Evolutionary conservation across 768 basidiomycete species (phyloP).

Genomic region (Lactarius psammicola): DNA sequence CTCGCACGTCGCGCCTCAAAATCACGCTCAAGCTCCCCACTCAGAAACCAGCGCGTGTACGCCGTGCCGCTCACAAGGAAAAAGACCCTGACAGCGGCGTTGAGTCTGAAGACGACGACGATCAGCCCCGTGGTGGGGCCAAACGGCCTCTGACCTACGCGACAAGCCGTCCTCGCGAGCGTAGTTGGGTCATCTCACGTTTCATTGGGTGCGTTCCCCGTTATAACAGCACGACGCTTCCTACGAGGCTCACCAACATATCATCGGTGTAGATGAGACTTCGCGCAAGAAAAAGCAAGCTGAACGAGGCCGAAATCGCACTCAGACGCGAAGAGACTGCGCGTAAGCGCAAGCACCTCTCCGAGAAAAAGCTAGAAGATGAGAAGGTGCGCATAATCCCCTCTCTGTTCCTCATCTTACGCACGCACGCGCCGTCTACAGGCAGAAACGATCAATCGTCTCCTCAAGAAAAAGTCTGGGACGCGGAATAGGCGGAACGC

Average conservation of each 20-base stretch:
- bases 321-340: constrained; percentile 77
- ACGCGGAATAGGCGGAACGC: constrained; percentile 59
- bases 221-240: background rate
- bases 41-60: constrained; percentile 25
- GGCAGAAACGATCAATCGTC: constrained; percentile 86
- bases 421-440: constrained; percentile 31
- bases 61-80: constrained; percentile 29
- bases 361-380: constrained; percentile 81
- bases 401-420: background rate
- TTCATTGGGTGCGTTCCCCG: constrained; percentile 47
- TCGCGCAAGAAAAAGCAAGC: constrained; percentile 59
- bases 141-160: constrained; percentile 40
- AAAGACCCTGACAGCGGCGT: constrained; percentile 40
- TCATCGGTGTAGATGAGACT: constrained; percentile 32
- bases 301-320: constrained; percentile 72
- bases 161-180: constrained; percentile 71
- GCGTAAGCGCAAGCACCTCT: constrained; percentile 74
- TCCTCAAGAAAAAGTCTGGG: constrained; percentile 81
- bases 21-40: constrained; percentile 61
- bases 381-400: constrained; percentile 57
- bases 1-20: constrained; percentile 47
- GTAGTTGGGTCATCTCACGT: constrained; percentile 70
- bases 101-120: constrained; percentile 41
- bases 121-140: constrained; percentile 32
- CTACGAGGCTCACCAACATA: background rate